phyloP scores from a whole-genome alignment of 2,329 filamentous ascomycete genomes.

The Xylaria sp. region DNA sequence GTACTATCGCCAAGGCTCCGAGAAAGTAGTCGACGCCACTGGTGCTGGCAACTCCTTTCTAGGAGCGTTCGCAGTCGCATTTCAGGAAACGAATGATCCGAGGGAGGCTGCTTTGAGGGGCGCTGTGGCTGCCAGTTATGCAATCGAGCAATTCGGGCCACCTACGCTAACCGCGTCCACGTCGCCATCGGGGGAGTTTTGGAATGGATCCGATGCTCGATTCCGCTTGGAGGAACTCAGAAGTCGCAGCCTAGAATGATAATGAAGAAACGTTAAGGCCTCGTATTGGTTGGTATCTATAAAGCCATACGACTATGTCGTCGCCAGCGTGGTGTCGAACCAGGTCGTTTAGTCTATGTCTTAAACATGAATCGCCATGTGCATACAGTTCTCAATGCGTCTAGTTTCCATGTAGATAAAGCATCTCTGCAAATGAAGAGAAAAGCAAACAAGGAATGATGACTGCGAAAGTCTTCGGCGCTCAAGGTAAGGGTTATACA shows the following conservation, averaged over 20 bases:
- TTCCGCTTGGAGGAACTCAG: conserved; percentile 21
- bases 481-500: background rate
- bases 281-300: background rate
- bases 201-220: conserved; percentile 25
- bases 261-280: background rate
- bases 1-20: conserved; percentile 17
- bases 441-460: too few relatives aligned
- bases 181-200: conserved; percentile 1
- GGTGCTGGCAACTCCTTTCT: conserved; percentile 33
- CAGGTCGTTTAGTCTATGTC: too few relatives aligned
- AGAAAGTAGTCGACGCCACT: conserved; percentile 21
- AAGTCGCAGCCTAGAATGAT: background rate
- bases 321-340: background rate
- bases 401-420: background rate
- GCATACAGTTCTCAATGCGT: background rate
- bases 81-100: conserved; percentile 21
- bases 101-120: conserved; percentile 17
- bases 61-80: conserved; percentile 27
- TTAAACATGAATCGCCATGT: background rate
- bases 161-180: conserved; percentile 1
- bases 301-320: background rate
- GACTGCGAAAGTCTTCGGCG: background rate
- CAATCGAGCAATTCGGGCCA: conserved; percentile 29
- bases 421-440: background rate
- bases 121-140: conserved; percentile 30